Evolutionary conservation across 345 rosid genomes (phyloP), one percentile per base, ranked within the genome.

Genomic region (Jatropha curcas): DNA sequence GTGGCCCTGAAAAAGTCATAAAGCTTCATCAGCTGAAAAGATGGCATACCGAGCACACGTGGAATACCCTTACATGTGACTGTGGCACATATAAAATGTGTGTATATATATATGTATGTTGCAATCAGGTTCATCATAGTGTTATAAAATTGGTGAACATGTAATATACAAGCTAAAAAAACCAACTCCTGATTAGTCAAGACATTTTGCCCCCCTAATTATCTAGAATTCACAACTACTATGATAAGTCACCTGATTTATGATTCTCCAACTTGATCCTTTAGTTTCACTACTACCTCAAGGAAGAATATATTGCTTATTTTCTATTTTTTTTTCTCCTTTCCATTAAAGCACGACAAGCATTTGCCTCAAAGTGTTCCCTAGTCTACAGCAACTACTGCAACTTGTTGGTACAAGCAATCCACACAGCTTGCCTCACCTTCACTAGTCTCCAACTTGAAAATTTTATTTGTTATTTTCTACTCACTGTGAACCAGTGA

Each of bases 1-100:
- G 56, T 39, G 84, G 84, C 74, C 85, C 95, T 90, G 82, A 33
- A 66, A 74, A 73, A 72, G 75, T 61, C 60, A 76, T n/a, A 65
- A 56, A 79, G 68, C 48, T 24, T 70, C 56, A 28, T 78, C 72
- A 71, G 68, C 71, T 73, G 8, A 76, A 71, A 48, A 65, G 39
- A 74, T 75, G 65, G 16, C n/a, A 35, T 28, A 9, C 27, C 61
- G 68, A 46, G 30, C 24, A 37, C 52, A 37, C 25, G 31, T 22
- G 30, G 4, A 30, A 33, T 8, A 31, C 35, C 46, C 22, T 41
- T 27, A 28, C 25, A 31, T 20, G 9, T 19, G 19, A 51, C 33
- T 11, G 25, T 13, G n/a, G n/a, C n/a, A n/a, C n/a, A n/a, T n/a
- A n/a, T n/a, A n/a, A n/a, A n/a, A n/a, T n/a, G n/a, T n/a, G n/a